Base-by-base conservation (phyloP, 2,329 filamentous ascomycete species). In the Sclerotinia glacialis region DNA sequence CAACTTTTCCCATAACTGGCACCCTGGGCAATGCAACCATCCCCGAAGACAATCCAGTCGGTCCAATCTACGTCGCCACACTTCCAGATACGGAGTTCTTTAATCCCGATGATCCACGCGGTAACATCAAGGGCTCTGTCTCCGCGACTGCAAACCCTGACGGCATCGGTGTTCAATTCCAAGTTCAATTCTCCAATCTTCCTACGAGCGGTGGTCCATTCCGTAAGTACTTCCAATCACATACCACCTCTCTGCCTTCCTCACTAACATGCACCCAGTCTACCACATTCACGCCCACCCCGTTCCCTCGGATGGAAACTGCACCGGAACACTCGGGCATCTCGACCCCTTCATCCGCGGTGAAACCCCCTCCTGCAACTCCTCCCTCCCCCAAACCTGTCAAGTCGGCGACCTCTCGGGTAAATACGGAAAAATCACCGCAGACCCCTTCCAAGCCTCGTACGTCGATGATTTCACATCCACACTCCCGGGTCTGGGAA, bases 381-480 rank as follows among this genome's bases (percentile, higher is more conserved):
- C 78, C 14, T 72, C 75, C 12, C 74, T 79, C 8, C 88, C 88
- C 9, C 78, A 84, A 69, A 87, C 85, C 12, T 95, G 91, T 80
- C 86, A 94, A 78, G 85, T 91, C 14, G 91, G 91, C 70, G 91
- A 94, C 76, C 81, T 93, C 66, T 85, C 85, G 72, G 91, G 91
- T 75, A 94, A 94, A 80, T 80, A 89, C 73, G 89, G 89, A 69
- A 81, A 82, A 68, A 83, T 90, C 73, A 80, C 77, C 34, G 76
- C 77, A 37, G 81, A 83, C 69, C 79, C 82, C 16, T 87, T 83
- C 74, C 74, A 76, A 37, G 77, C 76, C 65, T 79, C 77, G 59
- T 89, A 85, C 78, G 74, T 77, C 67, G 88, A 91, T 74, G 75
- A 78, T 28, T 90, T 82, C 74, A 78, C 83, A n/a, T 85, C 86